phyloP scores from a whole-genome alignment of 1,284 basidiomycete species.

The Microbotryum silenes-acaulis region DNA sequence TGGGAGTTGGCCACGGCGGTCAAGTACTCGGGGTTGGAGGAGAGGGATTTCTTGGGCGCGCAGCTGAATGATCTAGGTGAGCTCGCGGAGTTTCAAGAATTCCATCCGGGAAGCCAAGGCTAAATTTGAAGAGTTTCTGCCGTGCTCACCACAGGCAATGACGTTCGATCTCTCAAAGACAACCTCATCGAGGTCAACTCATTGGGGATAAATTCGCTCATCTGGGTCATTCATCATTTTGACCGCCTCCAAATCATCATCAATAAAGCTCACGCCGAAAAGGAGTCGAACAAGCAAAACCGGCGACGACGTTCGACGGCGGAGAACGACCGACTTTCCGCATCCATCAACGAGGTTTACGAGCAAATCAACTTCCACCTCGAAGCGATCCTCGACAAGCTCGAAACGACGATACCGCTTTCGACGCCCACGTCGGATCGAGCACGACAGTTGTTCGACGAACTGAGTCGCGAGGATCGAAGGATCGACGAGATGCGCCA shows the following conservation, averaged over 20 bases:
- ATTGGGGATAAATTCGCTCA: slow-evolving; percentile 21
- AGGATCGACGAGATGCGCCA: neutral
- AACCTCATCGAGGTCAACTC: slow-evolving; percentile 17
- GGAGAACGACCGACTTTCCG: neutral
- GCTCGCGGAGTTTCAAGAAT: no score
- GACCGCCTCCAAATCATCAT: neutral
- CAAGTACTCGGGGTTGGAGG: neutral
- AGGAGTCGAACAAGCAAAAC: neutral
- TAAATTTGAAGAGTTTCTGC: no score
- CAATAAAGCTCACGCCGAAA: neutral
- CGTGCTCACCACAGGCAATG: slow-evolving; percentile 17
- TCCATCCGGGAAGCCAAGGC: neutral
- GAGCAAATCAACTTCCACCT: no score
- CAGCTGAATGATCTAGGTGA: no score
- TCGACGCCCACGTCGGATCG: neutral
- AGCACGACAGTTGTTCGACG: neutral
- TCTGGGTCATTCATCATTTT: slow-evolving; percentile 14
- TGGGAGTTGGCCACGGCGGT: neutral
- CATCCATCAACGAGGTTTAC: no score
- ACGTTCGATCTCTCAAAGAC: slow-evolving; percentile 29
- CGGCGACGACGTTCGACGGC: neutral
- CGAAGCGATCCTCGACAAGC: no score
- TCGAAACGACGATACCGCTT: neutral
- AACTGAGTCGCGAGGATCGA: neutral
- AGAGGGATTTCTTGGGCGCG: neutral